phyloP scores from a whole-genome alignment of 345 rosid species.

The Limnanthes douglasii region DNA sequence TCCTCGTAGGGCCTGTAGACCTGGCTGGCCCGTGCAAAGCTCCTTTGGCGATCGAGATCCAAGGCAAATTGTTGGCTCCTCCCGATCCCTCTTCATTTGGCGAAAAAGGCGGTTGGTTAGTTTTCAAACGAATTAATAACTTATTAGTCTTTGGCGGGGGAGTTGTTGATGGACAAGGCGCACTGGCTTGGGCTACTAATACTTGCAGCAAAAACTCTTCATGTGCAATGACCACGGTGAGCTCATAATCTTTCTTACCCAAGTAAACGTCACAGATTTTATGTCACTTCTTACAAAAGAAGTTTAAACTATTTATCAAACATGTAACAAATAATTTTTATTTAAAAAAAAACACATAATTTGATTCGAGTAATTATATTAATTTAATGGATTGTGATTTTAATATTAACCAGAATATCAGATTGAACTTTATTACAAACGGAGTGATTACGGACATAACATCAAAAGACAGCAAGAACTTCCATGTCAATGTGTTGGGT shows the following conservation, averaged over 20 bases:
- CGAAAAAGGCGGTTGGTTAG: constrained; percentile 8
- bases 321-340: too few relatives aligned
- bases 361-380: too few relatives aligned
- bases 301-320: too few relatives aligned
- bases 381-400: too few relatives aligned
- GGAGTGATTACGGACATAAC: too few relatives aligned
- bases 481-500: constrained; percentile 37
- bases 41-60: constrained; percentile 8
- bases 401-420: constrained; percentile 17
- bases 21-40: constrained; percentile 18
- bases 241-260: too few relatives aligned
- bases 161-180: constrained; percentile 15
- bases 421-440: constrained; percentile 13
- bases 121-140: constrained; percentile 8
- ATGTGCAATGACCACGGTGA: too few relatives aligned
- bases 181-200: constrained; percentile 13
- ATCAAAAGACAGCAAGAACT: constrained; percentile 52
- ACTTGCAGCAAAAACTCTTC: constrained; percentile 11
- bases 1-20: constrained; percentile 11
- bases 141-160: constrained; percentile 17
- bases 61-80: constrained; percentile 13
- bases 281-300: too few relatives aligned
- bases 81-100: background rate
- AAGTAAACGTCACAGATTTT: too few relatives aligned
- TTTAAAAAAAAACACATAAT: too few relatives aligned